Conservation (phyloP, 2,329 filamentous ascomycete genomes). For the Incumbomyces lentus region DNA sequence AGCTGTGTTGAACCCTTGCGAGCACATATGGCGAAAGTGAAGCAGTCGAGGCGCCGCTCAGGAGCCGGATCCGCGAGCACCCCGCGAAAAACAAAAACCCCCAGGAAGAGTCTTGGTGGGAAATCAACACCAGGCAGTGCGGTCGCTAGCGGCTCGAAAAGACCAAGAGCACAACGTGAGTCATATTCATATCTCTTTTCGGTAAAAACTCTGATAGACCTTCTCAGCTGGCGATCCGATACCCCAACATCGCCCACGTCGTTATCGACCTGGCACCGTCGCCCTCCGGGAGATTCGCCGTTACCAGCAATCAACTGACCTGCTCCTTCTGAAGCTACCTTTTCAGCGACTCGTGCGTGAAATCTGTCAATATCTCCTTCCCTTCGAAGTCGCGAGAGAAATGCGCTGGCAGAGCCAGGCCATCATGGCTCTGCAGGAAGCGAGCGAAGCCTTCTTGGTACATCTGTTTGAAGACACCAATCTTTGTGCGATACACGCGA, state of each 20-base stretch:
- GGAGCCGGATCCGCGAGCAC: conserved; percentile 1
- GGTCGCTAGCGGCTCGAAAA: conserved; percentile 17
- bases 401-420: conserved; percentile 95
- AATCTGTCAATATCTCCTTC: conserved; percentile 46
- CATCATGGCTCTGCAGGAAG: conserved; percentile 86
- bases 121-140: conserved; percentile 11
- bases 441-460: conserved; percentile 89
- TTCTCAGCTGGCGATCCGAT: conserved; percentile 60
- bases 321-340: conserved; percentile 58
- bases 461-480: conserved; percentile 96
- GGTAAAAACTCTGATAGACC: conserved; percentile 7
- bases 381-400: conserved; percentile 50
- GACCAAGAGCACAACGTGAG: conserved; percentile 23
- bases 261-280: conserved; percentile 69
- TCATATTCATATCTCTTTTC: conserved; percentile 23
- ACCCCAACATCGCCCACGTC: conserved; percentile 48
- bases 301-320: conserved; percentile 82
- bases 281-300: conserved; percentile 84
- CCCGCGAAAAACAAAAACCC: conserved; percentile 5
- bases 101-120: conserved; percentile 12
- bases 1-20: no score
- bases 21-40: conserved; percentile 14
- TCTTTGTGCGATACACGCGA: conserved; percentile 91
- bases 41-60: conserved; percentile 12
- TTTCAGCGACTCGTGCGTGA: conserved; percentile 41